A percentile compares a stretch with the other conserved stretches of the same genome.
Evolutionary conservation across 1,284 basidiomycete genomes (phyloP).

Genomic region (Mycena citricolor): DNA sequence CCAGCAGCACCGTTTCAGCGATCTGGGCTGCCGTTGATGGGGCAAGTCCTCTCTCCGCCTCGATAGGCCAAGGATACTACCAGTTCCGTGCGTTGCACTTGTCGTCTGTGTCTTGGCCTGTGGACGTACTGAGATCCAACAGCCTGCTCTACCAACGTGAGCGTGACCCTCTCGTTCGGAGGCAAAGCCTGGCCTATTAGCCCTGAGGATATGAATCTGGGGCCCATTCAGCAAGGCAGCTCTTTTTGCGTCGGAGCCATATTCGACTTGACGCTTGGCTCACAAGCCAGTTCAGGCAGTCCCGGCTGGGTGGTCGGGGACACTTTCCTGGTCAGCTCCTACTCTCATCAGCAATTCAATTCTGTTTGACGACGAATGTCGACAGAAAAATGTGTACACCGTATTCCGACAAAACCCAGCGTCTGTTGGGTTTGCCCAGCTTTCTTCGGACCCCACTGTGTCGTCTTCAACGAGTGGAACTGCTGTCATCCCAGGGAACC

Average conservation of each 20-base stretch:
- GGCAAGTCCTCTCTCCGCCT: conserved; percentile 38
- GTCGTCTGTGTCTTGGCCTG: not conserved
- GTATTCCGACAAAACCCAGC: conserved; percentile 55
- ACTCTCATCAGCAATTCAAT: not conserved
- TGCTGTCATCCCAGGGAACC: no score
- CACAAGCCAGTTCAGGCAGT: conserved; percentile 37
- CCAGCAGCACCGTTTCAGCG: conserved; percentile 46
- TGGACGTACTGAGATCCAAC: conserved; percentile 29
- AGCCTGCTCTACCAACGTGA: conserved; percentile 56
- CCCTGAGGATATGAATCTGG: conserved; percentile 75
- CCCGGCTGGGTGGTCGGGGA: conserved; percentile 76
- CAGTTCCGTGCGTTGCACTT: conserved; percentile 5
- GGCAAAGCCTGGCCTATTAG: conserved; percentile 72
- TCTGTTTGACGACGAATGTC: not conserved
- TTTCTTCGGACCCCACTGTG: no score
- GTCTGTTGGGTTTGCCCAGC: conserved; percentile 60
- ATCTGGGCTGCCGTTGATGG: conserved; percentile 61
- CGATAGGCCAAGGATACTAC: conserved; percentile 49
- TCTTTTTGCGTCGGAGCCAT: conserved; percentile 71
- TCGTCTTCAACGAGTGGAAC: no score
- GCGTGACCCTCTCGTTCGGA: conserved; percentile 67
- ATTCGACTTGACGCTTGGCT: conserved; percentile 67
- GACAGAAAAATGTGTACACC: conserved; percentile 66
- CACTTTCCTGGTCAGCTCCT: conserved; percentile 60
- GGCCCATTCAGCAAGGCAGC: conserved; percentile 31